Base-by-base conservation (phyloP, 2,329 filamentous ascomycete species). In the Colletotrichum sp. region DNA sequence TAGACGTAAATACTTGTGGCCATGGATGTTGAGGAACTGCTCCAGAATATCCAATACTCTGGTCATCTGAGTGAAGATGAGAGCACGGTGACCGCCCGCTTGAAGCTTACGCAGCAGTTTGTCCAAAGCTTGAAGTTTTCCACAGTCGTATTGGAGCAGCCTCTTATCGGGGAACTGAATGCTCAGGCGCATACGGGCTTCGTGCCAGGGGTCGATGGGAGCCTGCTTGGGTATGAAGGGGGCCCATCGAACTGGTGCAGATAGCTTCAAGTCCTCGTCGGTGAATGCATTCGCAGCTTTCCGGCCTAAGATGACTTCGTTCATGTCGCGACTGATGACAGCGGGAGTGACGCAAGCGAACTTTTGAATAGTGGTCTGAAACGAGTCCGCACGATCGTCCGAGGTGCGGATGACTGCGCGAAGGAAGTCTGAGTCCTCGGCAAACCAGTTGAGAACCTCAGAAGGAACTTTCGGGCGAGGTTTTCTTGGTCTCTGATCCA, bases 51-150 rank as follows among this genome's bases (percentile, higher is more conserved):
- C 96, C 22, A 99, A 90, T 62, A 99, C 97, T 84, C 98, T 98
- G 63, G 97, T 99, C 97, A 99, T 99, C 82, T 99, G 97, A 1
- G 98, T 99, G 85, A 99, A 99, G 83, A 99, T 99, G 67, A 99
- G 89, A 12, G 96, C 97, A 9, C 98, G 95, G 81, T 99, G 97
- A 2, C 96, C 96, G 52, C 95, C 96, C 4, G 95, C 92, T 85
- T 99, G 96, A 9, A 99, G 90, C 77, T 94, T 93, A 12, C 97
- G 94, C 16, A 99, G 90, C 3, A 99, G 90, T 76, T 93, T 93
- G 81, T 98, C 97, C 18, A 99, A 90, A 22, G 94, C 93, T 81
- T 99, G 97, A 5, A 99, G 91, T 84, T 99, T 99, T 80, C 97
- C 97, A 81, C 97, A 99, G 84, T 99, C 97, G 83, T 98, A 99